These are phyloP conservation scores for Vanrija sp. DNA, from an alignment of 1,284 basidiomycete species.

Conservation along the genomic window DNA sequence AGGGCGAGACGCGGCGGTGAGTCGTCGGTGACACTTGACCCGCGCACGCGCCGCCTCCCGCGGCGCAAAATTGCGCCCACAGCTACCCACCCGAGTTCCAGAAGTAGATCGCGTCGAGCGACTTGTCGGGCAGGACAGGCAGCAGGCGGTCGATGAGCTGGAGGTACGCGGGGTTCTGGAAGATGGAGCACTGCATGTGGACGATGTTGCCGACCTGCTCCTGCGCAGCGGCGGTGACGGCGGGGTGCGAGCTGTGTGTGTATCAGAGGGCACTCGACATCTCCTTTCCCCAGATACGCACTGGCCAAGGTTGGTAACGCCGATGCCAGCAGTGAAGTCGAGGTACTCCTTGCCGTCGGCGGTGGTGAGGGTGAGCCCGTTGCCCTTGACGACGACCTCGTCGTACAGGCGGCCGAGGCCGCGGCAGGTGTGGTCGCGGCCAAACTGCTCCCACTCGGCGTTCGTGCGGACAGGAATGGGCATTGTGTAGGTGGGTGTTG, in stretches of 20 bases:
- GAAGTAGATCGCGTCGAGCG: constrained; percentile 72
- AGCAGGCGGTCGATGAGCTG: constrained; percentile 58
- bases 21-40: too few relatives aligned
- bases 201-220: constrained; percentile 78
- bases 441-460: constrained; percentile 23
- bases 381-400: constrained; percentile 69
- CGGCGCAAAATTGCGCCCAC: too few relatives aligned
- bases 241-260: constrained; percentile 57
- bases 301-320: constrained; percentile 54
- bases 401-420: constrained; percentile 47
- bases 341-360: constrained; percentile 49
- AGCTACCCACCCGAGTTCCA: constrained; percentile 64
- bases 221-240: constrained; percentile 77
- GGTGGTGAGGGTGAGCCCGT: constrained; percentile 66
- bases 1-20: too few relatives aligned
- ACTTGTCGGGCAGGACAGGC: constrained; percentile 36
- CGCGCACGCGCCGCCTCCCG: too few relatives aligned
- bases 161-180: constrained; percentile 65
- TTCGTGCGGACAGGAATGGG: not conserved
- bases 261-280: not conserved
- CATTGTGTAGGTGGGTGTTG: not conserved
- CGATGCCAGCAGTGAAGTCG: constrained; percentile 80
- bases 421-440: constrained; percentile 37
- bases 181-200: constrained; percentile 60
- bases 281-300: constrained; percentile 42